Evolutionary conservation across 2,329 filamentous ascomycete genomes (phyloP), one percentile per base, ranked within the genome.

Genomic region (Emergomyces orientalis): DNA sequence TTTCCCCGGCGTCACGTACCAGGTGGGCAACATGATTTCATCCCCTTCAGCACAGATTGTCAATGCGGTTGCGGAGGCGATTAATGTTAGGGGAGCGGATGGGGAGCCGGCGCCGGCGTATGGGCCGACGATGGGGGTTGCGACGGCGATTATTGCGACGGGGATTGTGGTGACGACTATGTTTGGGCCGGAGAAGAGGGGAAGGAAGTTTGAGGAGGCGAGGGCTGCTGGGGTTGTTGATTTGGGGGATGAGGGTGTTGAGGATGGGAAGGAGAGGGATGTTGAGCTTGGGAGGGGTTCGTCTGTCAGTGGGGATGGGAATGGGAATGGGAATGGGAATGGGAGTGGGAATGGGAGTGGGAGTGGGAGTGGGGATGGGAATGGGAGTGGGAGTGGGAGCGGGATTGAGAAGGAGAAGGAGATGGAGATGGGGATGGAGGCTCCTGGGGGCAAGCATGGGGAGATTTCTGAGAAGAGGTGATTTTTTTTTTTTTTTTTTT

Each of bases 181-280:
- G 37, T 71, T 91, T 61, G 89, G 89, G 0, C 88, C 88, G 0
- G 89, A 92, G 81, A 88, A 86, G 76, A 82, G 86, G 55, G 89
- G 89, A 1, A 80, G 87, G 22, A 79, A 82, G 63, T 91, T 93
- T 68, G 88, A 90, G 71, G 77, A 81, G 62, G 83, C 81, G 4
- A 76, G 77, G 5, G 80, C 81, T 43, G 83, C 82, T 5, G 81
- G 81, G 13, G 49, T 49, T 13, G 19, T 59, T 30, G 62, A 64
- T 3, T 22, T n/a, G 27, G 2, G 25, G 49, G 19, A 11, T 14
- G 45, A 62, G 41, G 62, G 62, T 59, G 22, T 60, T 17, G 60
- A 63, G 51, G 55, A 56, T n/a, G 39, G 8, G 47, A 56, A 59
- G 34, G 54, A n/a, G n/a, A n/a, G 30, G 56, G 34, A 22, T 19